phyloP scores from a whole-genome alignment of 2,329 filamentous ascomycete genomes.

The Monosporascus cannonballus region DNA sequence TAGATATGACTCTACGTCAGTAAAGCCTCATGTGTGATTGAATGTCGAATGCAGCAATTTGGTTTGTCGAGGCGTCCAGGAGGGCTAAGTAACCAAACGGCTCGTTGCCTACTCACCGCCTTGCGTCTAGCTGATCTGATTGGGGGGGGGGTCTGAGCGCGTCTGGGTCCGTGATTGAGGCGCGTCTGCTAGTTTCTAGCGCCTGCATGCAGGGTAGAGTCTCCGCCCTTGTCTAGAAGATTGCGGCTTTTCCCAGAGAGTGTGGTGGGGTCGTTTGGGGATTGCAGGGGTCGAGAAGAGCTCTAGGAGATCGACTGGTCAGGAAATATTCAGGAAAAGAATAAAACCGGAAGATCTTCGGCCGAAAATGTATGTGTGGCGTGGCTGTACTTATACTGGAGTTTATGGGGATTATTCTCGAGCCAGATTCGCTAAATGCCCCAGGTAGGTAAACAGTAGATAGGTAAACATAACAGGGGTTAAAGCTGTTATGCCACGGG shows the following conservation, averaged over 20 bases:
- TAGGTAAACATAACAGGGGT: no score
- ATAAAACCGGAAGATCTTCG: background rate
- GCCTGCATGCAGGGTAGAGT: constrained; percentile 21
- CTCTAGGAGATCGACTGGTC: background rate
- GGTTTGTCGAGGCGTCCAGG: constrained; percentile 18
- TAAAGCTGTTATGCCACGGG: no score
- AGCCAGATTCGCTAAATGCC: background rate
- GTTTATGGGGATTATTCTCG: background rate
- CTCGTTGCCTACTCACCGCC: constrained; percentile 31
- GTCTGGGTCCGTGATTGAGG: constrained; percentile 21
- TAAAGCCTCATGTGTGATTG: constrained; percentile 8
- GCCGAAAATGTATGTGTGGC: background rate
- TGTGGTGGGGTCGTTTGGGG: background rate
- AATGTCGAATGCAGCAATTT: constrained; percentile 13
- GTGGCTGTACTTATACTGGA: no score
- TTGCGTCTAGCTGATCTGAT: constrained; percentile 20
- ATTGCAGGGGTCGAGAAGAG: background rate
- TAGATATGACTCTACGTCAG: background rate
- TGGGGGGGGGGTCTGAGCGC: constrained; percentile 15
- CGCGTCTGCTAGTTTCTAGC: constrained; percentile 1
- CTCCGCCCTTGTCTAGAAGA: background rate
- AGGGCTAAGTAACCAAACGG: constrained; percentile 25
- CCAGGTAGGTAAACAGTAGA: background rate
- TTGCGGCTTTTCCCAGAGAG: background rate
- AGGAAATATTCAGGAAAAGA: background rate